Evolutionary conservation across 1,284 basidiomycete species (phyloP).

Genomic region (Leccinum angustisporum): DNA sequence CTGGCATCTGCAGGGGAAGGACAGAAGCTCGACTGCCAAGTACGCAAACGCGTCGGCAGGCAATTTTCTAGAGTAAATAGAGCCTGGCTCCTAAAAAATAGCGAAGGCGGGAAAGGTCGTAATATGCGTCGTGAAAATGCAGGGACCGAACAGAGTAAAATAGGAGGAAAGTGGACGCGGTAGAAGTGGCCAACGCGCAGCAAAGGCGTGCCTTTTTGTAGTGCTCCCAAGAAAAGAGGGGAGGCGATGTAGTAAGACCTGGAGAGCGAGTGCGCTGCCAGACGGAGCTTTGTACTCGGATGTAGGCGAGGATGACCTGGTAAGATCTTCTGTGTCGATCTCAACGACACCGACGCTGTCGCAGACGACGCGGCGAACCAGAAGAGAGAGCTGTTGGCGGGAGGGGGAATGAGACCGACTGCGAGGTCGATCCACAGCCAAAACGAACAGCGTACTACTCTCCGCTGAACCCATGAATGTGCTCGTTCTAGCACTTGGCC

Average conservation of each 20-base stretch:
- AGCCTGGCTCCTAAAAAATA: conserved; percentile 28
- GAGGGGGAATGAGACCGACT: conserved; percentile 36
- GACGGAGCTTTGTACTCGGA: conserved; percentile 22
- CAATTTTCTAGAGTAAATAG: conserved; percentile 40
- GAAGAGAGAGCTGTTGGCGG: conserved; percentile 37
- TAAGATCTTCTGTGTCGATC: conserved; percentile 35
- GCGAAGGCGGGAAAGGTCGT: conserved; percentile 38
- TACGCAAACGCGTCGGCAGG: conserved; percentile 42
- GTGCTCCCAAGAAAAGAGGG: conserved; percentile 24
- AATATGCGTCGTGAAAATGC: conserved; percentile 55
- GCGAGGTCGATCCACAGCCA: conserved; percentile 49
- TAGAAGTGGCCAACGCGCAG: conserved; percentile 75
- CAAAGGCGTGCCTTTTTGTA: conserved; percentile 88
- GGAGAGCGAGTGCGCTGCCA: conserved; percentile 31
- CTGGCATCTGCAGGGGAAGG: conserved; percentile 68
- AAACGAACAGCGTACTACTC: conserved; percentile 3
- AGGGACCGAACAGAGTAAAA: conserved; percentile 40
- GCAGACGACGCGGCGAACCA: conserved; percentile 38
- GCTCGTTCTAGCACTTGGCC: too few species aligned
- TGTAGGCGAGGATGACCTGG: conserved; percentile 29
- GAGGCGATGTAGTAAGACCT: conserved; percentile 35
- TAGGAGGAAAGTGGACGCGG: conserved; percentile 36
- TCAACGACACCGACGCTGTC: conserved; percentile 45
- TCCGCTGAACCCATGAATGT: too few species aligned
- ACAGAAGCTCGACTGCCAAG: conserved; percentile 41